These are phyloP conservation scores for Amanita fuliginea DNA, from an alignment of 768 basidiomycete species.

Conservation along the genomic window DNA sequence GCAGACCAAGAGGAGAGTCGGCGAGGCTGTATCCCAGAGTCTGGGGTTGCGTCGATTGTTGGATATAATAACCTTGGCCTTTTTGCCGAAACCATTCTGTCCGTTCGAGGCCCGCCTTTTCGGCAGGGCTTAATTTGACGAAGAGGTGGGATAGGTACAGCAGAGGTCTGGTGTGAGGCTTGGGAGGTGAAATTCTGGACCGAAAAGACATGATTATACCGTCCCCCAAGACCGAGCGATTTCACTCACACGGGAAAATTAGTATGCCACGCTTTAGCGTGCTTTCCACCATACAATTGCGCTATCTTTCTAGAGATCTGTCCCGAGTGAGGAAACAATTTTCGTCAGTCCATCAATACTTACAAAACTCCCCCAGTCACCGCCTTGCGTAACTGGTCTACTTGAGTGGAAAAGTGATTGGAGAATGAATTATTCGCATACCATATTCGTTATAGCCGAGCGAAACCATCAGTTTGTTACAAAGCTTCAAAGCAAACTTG, in stretches of 20 bases:
- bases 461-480: constrained; percentile 36
- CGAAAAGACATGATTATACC: neutral
- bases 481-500: constrained; percentile 43
- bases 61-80: constrained; percentile 24
- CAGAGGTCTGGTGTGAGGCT: constrained; percentile 14
- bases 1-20: constrained; percentile 45
- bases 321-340: neutral
- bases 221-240: neutral
- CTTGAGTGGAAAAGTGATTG: neutral
- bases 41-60: constrained; percentile 38
- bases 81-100: constrained; percentile 17
- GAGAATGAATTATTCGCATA: constrained; percentile 8
- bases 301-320: constrained; percentile 21
- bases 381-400: constrained; percentile 30
- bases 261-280: constrained; percentile 42
- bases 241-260: constrained; percentile 31
- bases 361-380: constrained; percentile 34
- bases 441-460: constrained; percentile 41
- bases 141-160: constrained; percentile 17
- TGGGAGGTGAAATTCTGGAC: constrained; percentile 12
- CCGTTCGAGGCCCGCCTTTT: constrained; percentile 22
- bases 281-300: constrained; percentile 18
- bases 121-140: constrained; percentile 18
- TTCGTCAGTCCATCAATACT: constrained; percentile 8
- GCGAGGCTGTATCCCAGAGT: constrained; percentile 42